phyloP scores from a whole-genome alignment of 2,329 filamentous ascomycete species.

The Ceratocystis huliohia region DNA sequence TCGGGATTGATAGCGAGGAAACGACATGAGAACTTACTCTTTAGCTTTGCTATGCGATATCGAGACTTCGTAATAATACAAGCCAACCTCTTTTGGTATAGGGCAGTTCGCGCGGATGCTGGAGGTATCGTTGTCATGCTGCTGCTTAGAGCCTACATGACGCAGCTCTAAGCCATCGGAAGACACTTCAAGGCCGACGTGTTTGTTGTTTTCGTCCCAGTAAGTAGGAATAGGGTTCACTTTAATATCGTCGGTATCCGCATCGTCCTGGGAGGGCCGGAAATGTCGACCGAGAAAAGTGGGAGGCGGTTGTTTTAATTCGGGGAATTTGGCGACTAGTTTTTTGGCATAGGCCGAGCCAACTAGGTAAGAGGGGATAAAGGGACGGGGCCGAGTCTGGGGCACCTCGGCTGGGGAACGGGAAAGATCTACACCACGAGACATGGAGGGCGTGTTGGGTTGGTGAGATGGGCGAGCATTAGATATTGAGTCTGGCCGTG shows the following conservation, averaged over 20 bases:
- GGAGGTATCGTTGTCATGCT: constrained; percentile 56
- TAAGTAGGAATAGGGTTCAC: constrained; percentile 60
- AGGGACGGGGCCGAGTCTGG: constrained; percentile 30
- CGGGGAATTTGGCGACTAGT: constrained; percentile 49
- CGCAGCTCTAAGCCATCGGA: constrained; percentile 62
- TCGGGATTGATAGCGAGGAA: background rate
- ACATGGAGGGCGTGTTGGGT: constrained; percentile 34
- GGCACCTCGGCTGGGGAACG: constrained; percentile 27
- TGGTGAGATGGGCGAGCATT: background rate
- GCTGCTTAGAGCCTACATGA: constrained; percentile 35
- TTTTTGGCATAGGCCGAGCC: constrained; percentile 66
- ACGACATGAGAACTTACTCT: constrained; percentile 34
- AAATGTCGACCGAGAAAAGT: background rate
- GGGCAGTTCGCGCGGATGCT: constrained; percentile 70
- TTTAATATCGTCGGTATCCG: constrained; percentile 29
- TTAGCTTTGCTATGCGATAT: constrained; percentile 40
- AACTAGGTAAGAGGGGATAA: constrained; percentile 72
- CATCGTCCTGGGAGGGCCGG: background rate
- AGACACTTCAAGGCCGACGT: constrained; percentile 52
- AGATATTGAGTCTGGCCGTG: background rate
- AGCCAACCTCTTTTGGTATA: constrained; percentile 79
- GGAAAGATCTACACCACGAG: constrained; percentile 41
- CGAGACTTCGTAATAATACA: constrained; percentile 81
- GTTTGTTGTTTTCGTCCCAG: constrained; percentile 38
- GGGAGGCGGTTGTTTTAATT: constrained; percentile 27